Conservation (phyloP, 441 rosid genomes). For the Lepidium campestre region DNA sequence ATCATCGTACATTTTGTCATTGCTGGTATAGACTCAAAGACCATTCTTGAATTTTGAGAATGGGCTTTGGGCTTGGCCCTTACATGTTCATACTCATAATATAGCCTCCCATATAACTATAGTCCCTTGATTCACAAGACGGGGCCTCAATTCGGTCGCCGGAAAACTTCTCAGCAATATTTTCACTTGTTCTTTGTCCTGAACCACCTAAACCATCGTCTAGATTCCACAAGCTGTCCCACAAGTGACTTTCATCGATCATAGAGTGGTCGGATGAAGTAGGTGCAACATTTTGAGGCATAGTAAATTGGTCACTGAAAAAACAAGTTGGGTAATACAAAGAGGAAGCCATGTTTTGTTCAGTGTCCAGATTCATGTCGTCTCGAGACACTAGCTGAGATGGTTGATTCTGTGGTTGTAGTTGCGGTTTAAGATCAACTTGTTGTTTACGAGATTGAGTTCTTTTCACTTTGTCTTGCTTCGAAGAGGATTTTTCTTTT, state of each 20-base stretch:
- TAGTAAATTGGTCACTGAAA: slow-evolving; percentile 18
- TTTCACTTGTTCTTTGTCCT: background rate
- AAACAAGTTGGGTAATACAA: slow-evolving; percentile 21
- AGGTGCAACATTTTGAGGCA: slow-evolving; percentile 20
- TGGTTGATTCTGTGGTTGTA: background rate
- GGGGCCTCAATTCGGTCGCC: background rate
- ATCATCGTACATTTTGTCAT: too few species aligned
- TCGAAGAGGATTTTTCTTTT: slow-evolving; percentile 39
- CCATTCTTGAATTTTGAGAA: too few species aligned
- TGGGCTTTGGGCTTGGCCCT: too few species aligned
- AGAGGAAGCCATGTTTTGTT: slow-evolving; percentile 3
- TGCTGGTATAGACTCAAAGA: too few species aligned
- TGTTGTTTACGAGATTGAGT: slow-evolving; percentile 23
- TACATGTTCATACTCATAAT: too few species aligned
- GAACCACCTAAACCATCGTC: slow-evolving; percentile 22
- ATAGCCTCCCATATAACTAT: slow-evolving; percentile 16
- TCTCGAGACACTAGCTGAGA: slow-evolving; percentile 11
- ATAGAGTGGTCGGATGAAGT: slow-evolving; percentile 31
- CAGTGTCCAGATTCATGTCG: background rate
- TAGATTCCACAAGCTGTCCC: slow-evolving; percentile 56
- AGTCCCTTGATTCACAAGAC: slow-evolving; percentile 10
- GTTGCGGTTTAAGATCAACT: slow-evolving; percentile 16
- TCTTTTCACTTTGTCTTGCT: slow-evolving; percentile 36
- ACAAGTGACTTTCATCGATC: slow-evolving; percentile 34
- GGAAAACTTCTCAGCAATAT: background rate